phyloP scores from a whole-genome alignment of 1,139 yeast species.

The Kluyveromyces sp. region DNA sequence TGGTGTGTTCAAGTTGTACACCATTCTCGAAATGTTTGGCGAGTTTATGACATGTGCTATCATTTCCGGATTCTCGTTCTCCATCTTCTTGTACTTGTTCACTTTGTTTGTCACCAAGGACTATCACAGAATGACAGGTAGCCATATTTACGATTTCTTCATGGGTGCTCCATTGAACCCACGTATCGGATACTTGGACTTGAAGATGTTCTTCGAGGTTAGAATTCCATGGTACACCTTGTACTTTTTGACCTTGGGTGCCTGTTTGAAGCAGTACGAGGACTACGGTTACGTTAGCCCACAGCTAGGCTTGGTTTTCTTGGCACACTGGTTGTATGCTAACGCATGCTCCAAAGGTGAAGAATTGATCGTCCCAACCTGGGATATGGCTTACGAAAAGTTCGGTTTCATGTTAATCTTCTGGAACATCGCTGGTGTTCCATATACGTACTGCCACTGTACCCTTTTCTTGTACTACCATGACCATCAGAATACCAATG shows the following conservation, averaged over 20 bases:
- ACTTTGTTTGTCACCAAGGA: constrained; percentile 62
- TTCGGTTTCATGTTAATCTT: constrained; percentile 96
- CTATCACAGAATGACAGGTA: constrained; percentile 87
- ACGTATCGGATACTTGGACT: constrained; percentile 81
- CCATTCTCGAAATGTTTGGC: constrained; percentile 74
- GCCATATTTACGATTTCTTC: constrained; percentile 80
- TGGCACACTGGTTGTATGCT: constrained; percentile 91
- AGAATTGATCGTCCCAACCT: constrained; percentile 91
- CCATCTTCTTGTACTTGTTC: constrained; percentile 54
- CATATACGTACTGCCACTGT: constrained; percentile 94
- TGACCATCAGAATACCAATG: constrained; percentile 69
- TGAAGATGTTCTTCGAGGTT: constrained; percentile 96
- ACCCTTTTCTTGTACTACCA: constrained; percentile 76
- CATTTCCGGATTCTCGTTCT: constrained; percentile 59
- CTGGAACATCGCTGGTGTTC: constrained; percentile 99
- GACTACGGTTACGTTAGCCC: constrained; percentile 70
- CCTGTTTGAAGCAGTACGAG: constrained; percentile 72
- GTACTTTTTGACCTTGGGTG: constrained; percentile 68
- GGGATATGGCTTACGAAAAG: constrained; percentile 99
- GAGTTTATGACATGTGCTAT: constrained; percentile 91
- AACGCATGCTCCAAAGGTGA: constrained; percentile 98
- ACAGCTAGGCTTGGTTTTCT: constrained; percentile 63
- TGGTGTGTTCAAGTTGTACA: constrained; percentile 64
- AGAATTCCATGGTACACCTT: constrained; percentile 94
- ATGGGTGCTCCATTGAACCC: constrained; percentile 98